These are phyloP conservation scores for Teunomyces panamensis DNA, from an alignment of 805 yeast species.

Conservation along the genomic window DNA sequence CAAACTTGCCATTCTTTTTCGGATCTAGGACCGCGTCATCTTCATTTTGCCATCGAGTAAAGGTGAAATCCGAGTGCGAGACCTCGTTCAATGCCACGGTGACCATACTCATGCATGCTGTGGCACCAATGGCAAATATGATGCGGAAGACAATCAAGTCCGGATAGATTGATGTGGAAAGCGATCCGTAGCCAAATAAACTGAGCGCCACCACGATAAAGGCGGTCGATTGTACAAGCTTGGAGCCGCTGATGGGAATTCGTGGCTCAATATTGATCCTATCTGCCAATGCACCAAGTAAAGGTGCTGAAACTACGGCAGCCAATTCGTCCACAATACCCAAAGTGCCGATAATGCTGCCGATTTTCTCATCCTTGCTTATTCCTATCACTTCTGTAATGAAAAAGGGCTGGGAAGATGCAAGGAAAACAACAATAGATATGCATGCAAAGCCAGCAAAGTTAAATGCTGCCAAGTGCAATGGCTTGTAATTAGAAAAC, in stretches of 20 bases:
- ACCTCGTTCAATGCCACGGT: conserved; percentile 60
- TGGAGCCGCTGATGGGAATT: conserved; percentile 44
- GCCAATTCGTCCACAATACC: conserved; percentile 59
- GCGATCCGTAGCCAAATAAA: conserved; percentile 46
- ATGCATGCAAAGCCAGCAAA: conserved; percentile 37
- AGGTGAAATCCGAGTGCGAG: conserved; percentile 41
- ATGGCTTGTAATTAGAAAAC: conserved; percentile 9
- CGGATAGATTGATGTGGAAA: conserved; percentile 42
- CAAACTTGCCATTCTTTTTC: conserved; percentile 44
- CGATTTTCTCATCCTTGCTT: conserved; percentile 23
- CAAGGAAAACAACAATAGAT: conserved; percentile 36
- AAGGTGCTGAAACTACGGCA: conserved; percentile 52
- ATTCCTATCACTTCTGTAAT: conserved; percentile 30
- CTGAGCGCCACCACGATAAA: conserved; percentile 47
- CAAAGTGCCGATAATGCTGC: conserved; percentile 31
- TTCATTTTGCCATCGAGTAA: conserved; percentile 13
- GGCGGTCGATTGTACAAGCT: conserved; percentile 49
- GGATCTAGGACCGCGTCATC: conserved; percentile 19
- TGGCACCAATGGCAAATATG: conserved; percentile 61
- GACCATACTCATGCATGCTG: conserved; percentile 53
- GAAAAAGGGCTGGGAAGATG: conserved; percentile 41
- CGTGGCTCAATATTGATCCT: conserved; percentile 30
- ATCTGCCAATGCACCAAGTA: conserved; percentile 63
- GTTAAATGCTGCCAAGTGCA: conserved; percentile 33
- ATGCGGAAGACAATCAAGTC: conserved; percentile 48